A percentile compares a stretch with the other conserved stretches of the same genome.
These are phyloP conservation scores for Polyplosphaeria fusca DNA, from an alignment of 495 filamentous ascomycete species.

Conservation along the genomic window DNA sequence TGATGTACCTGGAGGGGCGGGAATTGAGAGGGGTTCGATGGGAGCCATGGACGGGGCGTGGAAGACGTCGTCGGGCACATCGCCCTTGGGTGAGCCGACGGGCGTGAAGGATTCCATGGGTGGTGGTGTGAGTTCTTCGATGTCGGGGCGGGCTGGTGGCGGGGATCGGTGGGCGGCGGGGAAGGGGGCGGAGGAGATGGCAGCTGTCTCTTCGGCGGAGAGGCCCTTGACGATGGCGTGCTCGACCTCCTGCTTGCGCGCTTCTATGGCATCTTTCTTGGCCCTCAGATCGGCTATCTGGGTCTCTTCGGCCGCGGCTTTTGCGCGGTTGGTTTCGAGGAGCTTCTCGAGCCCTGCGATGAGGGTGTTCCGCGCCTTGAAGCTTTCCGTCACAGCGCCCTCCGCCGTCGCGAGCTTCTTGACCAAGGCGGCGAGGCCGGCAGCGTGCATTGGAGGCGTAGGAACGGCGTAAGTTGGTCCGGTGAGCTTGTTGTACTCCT, in stretches of 20 bases:
- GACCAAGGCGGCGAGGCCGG: conserved; percentile 78
- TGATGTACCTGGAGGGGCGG: neutral
- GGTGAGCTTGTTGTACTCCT: conserved; percentile 77
- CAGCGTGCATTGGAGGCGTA: conserved; percentile 83
- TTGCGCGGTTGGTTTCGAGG: conserved; percentile 67
- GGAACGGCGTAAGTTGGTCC: conserved; percentile 64
- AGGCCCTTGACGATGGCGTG: conserved; percentile 80
- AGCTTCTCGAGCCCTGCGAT: conserved; percentile 80
- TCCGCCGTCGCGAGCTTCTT: conserved; percentile 89
- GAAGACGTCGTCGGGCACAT: conserved; percentile 25
- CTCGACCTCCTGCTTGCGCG: conserved; percentile 81
- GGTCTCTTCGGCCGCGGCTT: conserved; percentile 64
- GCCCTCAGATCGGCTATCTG: conserved; percentile 56
- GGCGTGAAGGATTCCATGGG: conserved; percentile 34
- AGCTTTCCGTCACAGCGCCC: conserved; percentile 80
- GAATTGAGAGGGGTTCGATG: conserved; percentile 13
- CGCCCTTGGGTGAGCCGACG: conserved; percentile 22
- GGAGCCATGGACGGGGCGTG: conserved; percentile 2
- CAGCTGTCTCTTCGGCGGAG: conserved; percentile 41
- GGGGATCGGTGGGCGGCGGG: neutral
- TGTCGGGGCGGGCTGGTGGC: conserved; percentile 10
- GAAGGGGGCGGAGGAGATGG: conserved; percentile 19
- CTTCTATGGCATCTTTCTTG: conserved; percentile 64
- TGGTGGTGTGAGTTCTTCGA: conserved; percentile 34
- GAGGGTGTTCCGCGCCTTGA: conserved; percentile 77